A percentile compares a stretch with the other conserved stretches of the same genome.
These are phyloP conservation scores for Raphanus raphanistrum DNA, from an alignment of 345 rosid species.

Conservation along the genomic window DNA sequence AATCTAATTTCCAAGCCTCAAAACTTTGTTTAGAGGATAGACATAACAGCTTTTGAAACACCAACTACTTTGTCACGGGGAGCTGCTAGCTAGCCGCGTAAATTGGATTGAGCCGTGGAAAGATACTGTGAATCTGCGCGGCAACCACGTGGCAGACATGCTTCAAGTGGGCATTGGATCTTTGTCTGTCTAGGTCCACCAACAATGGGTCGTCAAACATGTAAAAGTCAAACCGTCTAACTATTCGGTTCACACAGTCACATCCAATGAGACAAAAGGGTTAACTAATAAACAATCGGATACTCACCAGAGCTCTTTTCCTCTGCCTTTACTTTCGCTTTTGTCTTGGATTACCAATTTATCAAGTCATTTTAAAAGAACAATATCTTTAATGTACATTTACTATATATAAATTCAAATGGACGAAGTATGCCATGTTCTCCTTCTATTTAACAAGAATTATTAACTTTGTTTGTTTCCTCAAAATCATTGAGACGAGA, in stretches of 20 bases:
- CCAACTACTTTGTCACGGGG: constrained; percentile 17
- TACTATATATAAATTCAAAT: no score
- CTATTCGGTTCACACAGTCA: constrained; percentile 40
- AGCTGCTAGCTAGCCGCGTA: background rate
- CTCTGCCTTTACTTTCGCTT: background rate
- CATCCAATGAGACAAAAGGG: constrained; percentile 18
- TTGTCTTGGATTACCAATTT: background rate
- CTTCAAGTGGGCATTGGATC: constrained; percentile 33
- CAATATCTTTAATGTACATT: background rate
- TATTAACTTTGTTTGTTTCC: constrained; percentile 4
- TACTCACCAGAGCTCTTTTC: constrained; percentile 2
- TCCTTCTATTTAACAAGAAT: background rate
- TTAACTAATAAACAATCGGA: background rate
- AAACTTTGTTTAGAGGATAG: background rate
- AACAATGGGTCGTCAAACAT: background rate
- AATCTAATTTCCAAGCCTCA: background rate
- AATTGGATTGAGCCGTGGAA: constrained; percentile 1
- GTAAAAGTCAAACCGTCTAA: constrained; percentile 29
- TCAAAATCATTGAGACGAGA: constrained; percentile 4
- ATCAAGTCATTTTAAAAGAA: background rate
- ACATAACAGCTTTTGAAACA: background rate
- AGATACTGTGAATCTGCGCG: background rate
- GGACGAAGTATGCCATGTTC: constrained; percentile 12
- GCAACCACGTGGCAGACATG: constrained; percentile 40
- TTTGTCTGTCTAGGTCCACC: constrained; percentile 21